Conservation (phyloP, 805 yeast species). For the Yarrowia phangngaensis region DNA sequence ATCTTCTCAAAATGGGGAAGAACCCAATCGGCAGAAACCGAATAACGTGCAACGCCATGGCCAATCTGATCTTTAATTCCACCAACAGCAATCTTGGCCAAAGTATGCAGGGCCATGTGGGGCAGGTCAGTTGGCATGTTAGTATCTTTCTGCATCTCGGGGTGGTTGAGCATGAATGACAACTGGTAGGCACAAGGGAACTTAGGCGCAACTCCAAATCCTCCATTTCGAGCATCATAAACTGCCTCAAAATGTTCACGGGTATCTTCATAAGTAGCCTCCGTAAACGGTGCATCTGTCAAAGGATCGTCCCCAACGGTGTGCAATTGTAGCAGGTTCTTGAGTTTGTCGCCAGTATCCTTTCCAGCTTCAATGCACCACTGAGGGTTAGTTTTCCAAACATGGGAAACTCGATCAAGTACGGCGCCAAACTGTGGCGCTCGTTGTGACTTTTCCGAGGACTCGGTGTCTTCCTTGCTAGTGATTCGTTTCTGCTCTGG, state of each 20-base stretch:
- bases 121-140: conserved; percentile 28
- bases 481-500: conserved; percentile 32
- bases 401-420: conserved; percentile 34
- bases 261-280: conserved; percentile 31
- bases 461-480: conserved; percentile 9
- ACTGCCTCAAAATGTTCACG: conserved; percentile 33
- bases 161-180: conserved; percentile 30
- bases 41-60: conserved; percentile 41
- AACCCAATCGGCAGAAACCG: conserved; percentile 43
- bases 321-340: conserved; percentile 33
- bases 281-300: conserved; percentile 23
- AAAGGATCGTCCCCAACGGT: conserved; percentile 27
- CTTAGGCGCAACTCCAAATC: conserved; percentile 41
- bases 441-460: conserved; percentile 16
- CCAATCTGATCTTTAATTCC: conserved; percentile 43
- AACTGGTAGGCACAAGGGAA: conserved; percentile 39
- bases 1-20: conserved; percentile 44
- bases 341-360: conserved; percentile 32
- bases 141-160: conserved; percentile 16
- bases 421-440: conserved; percentile 36
- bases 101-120: conserved; percentile 34
- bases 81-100: conserved; percentile 37
- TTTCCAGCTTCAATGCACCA: conserved; percentile 36
- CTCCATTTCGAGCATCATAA: conserved; percentile 37
- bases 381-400: conserved; percentile 37